Percentiles rank a stretch among this genome's conserved stretches.
phyloP scores from a whole-genome alignment of 331 rosid species.

The Rhamnella rubrinervis region DNA sequence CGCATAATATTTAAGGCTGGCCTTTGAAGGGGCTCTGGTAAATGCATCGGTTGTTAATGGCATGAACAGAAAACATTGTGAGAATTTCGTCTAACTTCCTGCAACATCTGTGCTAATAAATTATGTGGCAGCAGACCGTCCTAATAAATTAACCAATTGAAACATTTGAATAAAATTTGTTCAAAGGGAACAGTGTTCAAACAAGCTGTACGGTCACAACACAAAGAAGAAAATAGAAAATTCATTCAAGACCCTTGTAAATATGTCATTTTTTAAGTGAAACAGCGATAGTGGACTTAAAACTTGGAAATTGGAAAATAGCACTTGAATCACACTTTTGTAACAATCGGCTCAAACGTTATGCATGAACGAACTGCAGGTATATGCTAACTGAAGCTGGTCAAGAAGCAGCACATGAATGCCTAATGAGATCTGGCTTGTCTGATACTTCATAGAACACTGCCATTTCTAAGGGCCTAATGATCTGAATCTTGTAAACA shows the following conservation, averaged over 20 bases:
- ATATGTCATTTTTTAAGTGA: not conserved
- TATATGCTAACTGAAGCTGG: constrained; percentile 95
- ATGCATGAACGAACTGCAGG: constrained; percentile 38
- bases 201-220: too few species aligned
- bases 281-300: not conserved
- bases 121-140: too few species aligned
- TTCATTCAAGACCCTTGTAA: not conserved
- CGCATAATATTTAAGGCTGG: too few species aligned
- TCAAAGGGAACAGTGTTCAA: too few species aligned
- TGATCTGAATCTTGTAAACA: constrained; percentile 28
- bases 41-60: too few species aligned
- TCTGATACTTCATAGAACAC: constrained; percentile 39
- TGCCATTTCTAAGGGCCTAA: constrained; percentile 32
- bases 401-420: constrained; percentile 76
- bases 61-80: too few species aligned
- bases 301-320: not conserved
- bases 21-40: too few species aligned
- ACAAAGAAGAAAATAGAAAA: too few species aligned
- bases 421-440: constrained; percentile 83
- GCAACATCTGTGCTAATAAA: too few species aligned
- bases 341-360: constrained; percentile 9
- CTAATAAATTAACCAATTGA: too few species aligned
- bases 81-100: too few species aligned
- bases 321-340: constrained; percentile 1
- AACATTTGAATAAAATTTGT: too few species aligned